phyloP scores from a whole-genome alignment of 2,329 filamentous ascomycete genomes.

The Trichoderma sp. region DNA sequence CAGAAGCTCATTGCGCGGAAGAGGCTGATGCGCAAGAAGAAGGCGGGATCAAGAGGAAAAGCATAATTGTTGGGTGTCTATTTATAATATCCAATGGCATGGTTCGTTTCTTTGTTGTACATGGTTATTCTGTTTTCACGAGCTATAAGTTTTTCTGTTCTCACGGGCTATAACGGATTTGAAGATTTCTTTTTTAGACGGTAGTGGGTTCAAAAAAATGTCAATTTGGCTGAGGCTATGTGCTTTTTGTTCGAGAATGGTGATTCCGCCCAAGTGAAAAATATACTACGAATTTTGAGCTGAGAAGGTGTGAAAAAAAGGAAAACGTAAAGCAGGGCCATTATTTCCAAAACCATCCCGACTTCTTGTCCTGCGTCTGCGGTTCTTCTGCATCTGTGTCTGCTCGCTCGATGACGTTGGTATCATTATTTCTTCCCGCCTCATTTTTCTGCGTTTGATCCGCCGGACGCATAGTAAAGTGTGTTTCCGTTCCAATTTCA shows the following conservation, averaged over 20 bases:
- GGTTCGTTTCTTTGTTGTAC: not conserved
- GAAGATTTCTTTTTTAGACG: not conserved
- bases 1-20: constrained; percentile 86
- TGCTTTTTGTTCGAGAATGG: not conserved
- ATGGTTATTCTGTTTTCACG: not conserved
- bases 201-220: not conserved
- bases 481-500: constrained; percentile 40
- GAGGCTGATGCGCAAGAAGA: constrained; percentile 73
- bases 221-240: constrained; percentile 1
- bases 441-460: constrained; percentile 25
- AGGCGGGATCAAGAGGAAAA: constrained; percentile 42
- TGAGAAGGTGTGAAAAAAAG: not conserved
- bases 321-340: not conserved
- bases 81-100: not conserved
- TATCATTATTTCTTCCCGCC: constrained; percentile 18
- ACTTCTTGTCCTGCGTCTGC: constrained; percentile 27
- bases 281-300: not conserved
- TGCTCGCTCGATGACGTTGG: constrained; percentile 11
- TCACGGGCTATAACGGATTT: not conserved
- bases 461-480: constrained; percentile 34
- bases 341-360: constrained; percentile 45
- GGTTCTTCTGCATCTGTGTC: not conserved
- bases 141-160: not conserved
- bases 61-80: constrained; percentile 22
- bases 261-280: not conserved